phyloP scores from a whole-genome alignment of 768 basidiomycete species.

The Lentinula boryana region DNA sequence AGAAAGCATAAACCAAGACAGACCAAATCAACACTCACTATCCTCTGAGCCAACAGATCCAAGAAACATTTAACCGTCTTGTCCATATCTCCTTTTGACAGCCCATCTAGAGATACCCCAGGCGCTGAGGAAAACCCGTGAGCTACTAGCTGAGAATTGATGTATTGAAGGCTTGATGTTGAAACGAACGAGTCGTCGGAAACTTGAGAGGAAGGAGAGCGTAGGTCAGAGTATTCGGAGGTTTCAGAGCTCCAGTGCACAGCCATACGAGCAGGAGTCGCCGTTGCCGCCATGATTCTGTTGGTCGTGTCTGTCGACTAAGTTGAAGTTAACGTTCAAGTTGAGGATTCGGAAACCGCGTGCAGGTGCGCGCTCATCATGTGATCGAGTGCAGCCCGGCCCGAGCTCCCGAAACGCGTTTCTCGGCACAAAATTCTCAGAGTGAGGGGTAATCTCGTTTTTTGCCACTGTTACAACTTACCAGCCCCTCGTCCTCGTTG shows the following conservation, averaged over 20 bases:
- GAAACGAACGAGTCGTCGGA: conserved; percentile 43
- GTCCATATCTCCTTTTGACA: conserved; percentile 49
- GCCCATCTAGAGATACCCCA: conserved; percentile 64
- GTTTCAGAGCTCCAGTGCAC: conserved; percentile 40
- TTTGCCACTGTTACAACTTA: too few relatives aligned
- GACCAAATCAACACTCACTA: conserved; percentile 42
- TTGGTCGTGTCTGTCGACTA: too few relatives aligned
- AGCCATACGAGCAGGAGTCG: conserved; percentile 24
- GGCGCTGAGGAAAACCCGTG: conserved; percentile 68
- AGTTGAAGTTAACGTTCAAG: too few relatives aligned
- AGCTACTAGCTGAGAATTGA: conserved; percentile 77
- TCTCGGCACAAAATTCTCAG: too few relatives aligned
- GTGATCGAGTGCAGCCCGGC: too few relatives aligned
- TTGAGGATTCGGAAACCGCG: too few relatives aligned
- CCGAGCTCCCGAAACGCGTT: too few relatives aligned
- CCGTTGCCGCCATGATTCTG: conserved; percentile 11
- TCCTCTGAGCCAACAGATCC: conserved; percentile 66
- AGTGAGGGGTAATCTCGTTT: too few relatives aligned
- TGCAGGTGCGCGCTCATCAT: too few relatives aligned
- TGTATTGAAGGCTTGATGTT: conserved; percentile 65
- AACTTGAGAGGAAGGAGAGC: conserved; percentile 37
- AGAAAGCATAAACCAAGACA: background rate
- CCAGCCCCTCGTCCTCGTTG: too few relatives aligned
- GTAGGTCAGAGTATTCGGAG: conserved; percentile 25
- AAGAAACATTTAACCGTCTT: conserved; percentile 69